Conservation (phyloP, 2,329 filamentous ascomycete species). For the Pleurostoma richardsiae region DNA sequence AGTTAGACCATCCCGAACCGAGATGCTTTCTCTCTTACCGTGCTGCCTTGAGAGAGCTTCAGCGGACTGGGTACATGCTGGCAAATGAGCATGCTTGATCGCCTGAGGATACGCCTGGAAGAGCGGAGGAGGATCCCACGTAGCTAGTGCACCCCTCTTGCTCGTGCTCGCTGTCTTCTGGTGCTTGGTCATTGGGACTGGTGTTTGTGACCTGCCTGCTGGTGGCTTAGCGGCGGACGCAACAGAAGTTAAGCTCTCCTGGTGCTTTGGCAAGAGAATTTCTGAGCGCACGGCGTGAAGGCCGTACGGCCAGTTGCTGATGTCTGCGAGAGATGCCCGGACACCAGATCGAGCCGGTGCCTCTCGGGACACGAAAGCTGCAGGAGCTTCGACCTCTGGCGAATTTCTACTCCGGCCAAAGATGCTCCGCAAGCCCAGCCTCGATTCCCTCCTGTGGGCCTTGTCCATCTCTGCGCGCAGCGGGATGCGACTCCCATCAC, state of each 20-base stretch:
- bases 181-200: conserved; percentile 1
- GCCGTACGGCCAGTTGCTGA: conserved; percentile 36
- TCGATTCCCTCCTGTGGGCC: conserved; percentile 43
- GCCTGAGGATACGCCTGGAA: conserved; percentile 86
- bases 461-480: conserved; percentile 34
- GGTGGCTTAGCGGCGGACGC: conserved; percentile 5
- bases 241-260: conserved; percentile 1
- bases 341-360: conserved; percentile 17
- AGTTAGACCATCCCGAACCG: conserved; percentile 24
- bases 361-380: too few relatives aligned
- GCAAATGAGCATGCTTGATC: conserved; percentile 67
- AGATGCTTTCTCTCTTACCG: conserved; percentile 40
- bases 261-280: conserved; percentile 17
- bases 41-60: conserved; percentile 64
- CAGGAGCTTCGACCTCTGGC: conserved; percentile 24
- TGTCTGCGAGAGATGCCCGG: conserved; percentile 40
- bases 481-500: conserved; percentile 32
- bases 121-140: conserved; percentile 68
- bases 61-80: conserved; percentile 61
- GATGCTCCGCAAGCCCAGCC: conserved; percentile 43
- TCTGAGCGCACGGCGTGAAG: conserved; percentile 29
- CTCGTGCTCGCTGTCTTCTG: neutral
- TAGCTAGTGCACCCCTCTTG: conserved; percentile 27
- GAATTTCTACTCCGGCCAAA: conserved; percentile 40
- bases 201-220: conserved; percentile 10